A percentile compares a stretch with the other conserved stretches of the same genome.
Evolutionary conservation across 345 rosid species (phyloP).

Genomic region (Salix dunnii): DNA sequence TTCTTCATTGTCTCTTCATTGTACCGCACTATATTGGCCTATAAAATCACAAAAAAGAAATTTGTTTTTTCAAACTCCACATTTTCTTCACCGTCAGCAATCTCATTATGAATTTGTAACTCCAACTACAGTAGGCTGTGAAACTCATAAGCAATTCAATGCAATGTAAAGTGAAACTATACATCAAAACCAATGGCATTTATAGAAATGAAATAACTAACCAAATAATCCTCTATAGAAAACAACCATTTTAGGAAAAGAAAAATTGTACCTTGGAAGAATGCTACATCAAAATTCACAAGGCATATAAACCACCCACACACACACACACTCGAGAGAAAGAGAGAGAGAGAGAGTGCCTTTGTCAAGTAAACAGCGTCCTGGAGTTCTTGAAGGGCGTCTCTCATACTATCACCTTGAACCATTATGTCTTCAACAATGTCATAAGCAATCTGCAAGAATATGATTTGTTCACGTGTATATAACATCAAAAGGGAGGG

Average conservation of each 20-base stretch:
- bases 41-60: slow-evolving; percentile 4
- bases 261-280: not conserved
- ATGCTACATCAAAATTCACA: not conserved
- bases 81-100: not conserved
- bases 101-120: not conserved
- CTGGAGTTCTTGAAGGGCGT: slow-evolving; percentile 83
- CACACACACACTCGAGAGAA: not conserved
- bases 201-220: not conserved
- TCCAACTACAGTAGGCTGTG: not conserved
- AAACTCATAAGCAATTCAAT: not conserved
- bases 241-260: not conserved
- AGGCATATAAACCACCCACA: not conserved
- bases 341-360: slow-evolving; percentile 34
- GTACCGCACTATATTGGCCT: slow-evolving; percentile 76
- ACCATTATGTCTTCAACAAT: slow-evolving; percentile 72
- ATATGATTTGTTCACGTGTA: slow-evolving; percentile 1
- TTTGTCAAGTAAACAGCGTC: slow-evolving; percentile 83
- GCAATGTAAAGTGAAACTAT: not conserved
- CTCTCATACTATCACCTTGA: slow-evolving; percentile 64
- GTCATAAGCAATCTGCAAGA: slow-evolving; percentile 66
- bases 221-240: too few relatives aligned
- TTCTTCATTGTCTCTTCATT: slow-evolving; percentile 68
- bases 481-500: not conserved
- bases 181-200: not conserved
- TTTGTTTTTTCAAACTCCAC: not conserved